A percentile compares a stretch with the other conserved stretches of the same genome.
These are phyloP conservation scores for Nannochloropsis limnetica DNA, from an alignment of 352 stramenopile genomes.

Conservation along the genomic window DNA sequence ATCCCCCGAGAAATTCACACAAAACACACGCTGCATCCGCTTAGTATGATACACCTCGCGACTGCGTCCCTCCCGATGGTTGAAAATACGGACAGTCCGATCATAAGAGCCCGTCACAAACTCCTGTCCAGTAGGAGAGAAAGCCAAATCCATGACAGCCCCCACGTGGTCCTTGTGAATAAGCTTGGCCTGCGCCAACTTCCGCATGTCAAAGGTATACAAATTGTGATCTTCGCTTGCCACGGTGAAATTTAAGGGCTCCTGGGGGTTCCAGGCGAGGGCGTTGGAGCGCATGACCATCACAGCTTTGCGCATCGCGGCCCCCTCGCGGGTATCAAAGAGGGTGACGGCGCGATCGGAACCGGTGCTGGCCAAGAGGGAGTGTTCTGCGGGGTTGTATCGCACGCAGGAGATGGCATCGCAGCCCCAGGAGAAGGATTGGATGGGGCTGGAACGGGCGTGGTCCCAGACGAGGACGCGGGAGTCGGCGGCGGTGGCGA, in stretches of 20 bases:
- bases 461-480: conserved; percentile 90
- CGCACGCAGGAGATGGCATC: conserved; percentile 86
- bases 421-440: conserved; percentile 77
- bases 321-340: conserved; percentile 76
- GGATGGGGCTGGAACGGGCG: conserved; percentile 76
- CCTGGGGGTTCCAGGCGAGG: conserved; percentile 97
- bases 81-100: conserved; percentile 95
- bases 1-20: conserved; percentile 74
- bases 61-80: conserved; percentile 67
- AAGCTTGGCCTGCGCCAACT: conserved; percentile 76
- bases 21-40: conserved; percentile 94
- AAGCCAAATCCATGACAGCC: conserved; percentile 92
- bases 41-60: conserved; percentile 89
- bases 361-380: conserved; percentile 84
- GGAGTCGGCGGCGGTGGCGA: conserved; percentile 61
- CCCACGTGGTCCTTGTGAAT: conserved; percentile 98
- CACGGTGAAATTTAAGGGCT: conserved; percentile 97
- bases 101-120: conserved; percentile 97
- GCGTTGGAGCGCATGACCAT: conserved; percentile 88
- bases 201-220: conserved; percentile 99
- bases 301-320: conserved; percentile 87
- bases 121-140: conserved; percentile 91
- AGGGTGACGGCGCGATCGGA: conserved; percentile 80
- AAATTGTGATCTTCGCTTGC: conserved; percentile 98
- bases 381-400: conserved; percentile 86